Conservation (phyloP, 306 rosid species). For the Ziziphus jujuba region DNA sequence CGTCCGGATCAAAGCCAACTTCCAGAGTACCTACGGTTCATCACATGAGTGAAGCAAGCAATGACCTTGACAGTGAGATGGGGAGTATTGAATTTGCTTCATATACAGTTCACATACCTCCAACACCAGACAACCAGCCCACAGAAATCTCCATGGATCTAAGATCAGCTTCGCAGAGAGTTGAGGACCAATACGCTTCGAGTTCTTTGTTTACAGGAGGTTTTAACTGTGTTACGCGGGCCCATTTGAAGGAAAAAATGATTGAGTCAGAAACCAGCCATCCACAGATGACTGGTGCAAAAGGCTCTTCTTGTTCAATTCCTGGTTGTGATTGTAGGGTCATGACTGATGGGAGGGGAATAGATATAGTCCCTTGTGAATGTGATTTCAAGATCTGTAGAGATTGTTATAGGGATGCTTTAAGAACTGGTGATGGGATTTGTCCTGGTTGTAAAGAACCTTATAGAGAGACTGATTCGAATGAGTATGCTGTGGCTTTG, state of each 20-base stretch:
- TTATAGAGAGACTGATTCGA: slow-evolving; percentile 36
- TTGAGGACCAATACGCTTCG: slow-evolving; percentile 65
- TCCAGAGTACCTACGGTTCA: slow-evolving; percentile 37
- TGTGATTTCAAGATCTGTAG: slow-evolving; percentile 66
- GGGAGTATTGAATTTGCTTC: slow-evolving; percentile 39
- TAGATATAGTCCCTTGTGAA: slow-evolving; percentile 60
- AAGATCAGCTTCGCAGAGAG: slow-evolving; percentile 55
- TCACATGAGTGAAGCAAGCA: slow-evolving; percentile 36
- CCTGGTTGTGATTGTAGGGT: slow-evolving; percentile 61
- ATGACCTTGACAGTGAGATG: slow-evolving; percentile 45
- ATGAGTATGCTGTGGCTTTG: slow-evolving; percentile 22
- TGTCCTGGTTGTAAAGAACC: slow-evolving; percentile 60
- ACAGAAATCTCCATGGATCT: slow-evolving; percentile 44
- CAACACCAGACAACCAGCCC: slow-evolving; percentile 70
- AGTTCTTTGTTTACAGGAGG: slow-evolving; percentile 75
- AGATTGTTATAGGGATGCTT: slow-evolving; percentile 58
- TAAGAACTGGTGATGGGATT: slow-evolving; percentile 47
- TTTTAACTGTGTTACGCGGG: slow-evolving; percentile 51
- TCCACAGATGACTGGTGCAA: slow-evolving; percentile 68
- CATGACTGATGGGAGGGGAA: slow-evolving; percentile 61
- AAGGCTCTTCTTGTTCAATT: slow-evolving; percentile 56
- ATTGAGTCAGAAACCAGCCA: slow-evolving; percentile 59
- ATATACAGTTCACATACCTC: slow-evolving; percentile 61
- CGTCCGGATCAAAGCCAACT: slow-evolving; percentile 24
- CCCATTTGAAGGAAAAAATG: slow-evolving; percentile 64